These are phyloP conservation scores for Aphanomyces euteiches DNA, from an alignment of 352 stramenopile genomes.

Conservation along the genomic window DNA sequence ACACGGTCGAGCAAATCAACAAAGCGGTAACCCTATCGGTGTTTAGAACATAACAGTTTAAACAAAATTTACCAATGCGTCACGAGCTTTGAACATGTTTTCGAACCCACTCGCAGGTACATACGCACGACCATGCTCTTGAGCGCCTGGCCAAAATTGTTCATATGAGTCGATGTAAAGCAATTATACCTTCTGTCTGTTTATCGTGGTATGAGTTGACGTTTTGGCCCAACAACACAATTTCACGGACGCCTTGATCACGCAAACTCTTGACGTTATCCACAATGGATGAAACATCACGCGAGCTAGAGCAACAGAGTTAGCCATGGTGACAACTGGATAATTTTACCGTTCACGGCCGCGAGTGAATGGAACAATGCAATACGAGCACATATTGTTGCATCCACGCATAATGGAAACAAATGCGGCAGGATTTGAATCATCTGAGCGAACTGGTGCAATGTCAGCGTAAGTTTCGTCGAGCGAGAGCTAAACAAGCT, in stretches of 20 bases:
- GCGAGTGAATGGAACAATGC: slow-evolving; percentile 99
- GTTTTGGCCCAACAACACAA: slow-evolving; percentile 99
- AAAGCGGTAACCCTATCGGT: slow-evolving; percentile 93
- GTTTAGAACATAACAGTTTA: neutral
- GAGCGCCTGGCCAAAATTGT: slow-evolving; percentile 33
- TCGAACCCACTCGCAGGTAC: slow-evolving; percentile 90
- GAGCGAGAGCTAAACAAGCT: slow-evolving; percentile 78
- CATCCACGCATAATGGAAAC: slow-evolving; percentile 99
- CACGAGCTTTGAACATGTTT: slow-evolving; percentile 91
- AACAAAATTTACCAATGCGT: slow-evolving; percentile 36
- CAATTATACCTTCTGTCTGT: slow-evolving; percentile 46
- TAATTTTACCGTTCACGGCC: slow-evolving; percentile 87
- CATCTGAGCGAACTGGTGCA: slow-evolving; percentile 86
- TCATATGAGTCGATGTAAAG: neutral
- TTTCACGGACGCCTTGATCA: slow-evolving; percentile 94
- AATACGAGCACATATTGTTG: slow-evolving; percentile 99
- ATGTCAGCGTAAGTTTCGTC: slow-evolving; percentile 99
- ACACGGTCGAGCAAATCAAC: slow-evolving; percentile 95
- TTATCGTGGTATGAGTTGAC: slow-evolving; percentile 99
- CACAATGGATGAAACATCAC: slow-evolving; percentile 90
- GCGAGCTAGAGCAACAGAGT: slow-evolving; percentile 32
- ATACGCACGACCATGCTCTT: slow-evolving; percentile 66
- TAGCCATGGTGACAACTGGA: neutral
- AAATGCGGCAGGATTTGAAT: slow-evolving; percentile 88
- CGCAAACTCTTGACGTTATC: slow-evolving; percentile 89